These are phyloP conservation scores for Raphanus sativus DNA, from an alignment of 345 rosid species.

Conservation along the genomic window DNA sequence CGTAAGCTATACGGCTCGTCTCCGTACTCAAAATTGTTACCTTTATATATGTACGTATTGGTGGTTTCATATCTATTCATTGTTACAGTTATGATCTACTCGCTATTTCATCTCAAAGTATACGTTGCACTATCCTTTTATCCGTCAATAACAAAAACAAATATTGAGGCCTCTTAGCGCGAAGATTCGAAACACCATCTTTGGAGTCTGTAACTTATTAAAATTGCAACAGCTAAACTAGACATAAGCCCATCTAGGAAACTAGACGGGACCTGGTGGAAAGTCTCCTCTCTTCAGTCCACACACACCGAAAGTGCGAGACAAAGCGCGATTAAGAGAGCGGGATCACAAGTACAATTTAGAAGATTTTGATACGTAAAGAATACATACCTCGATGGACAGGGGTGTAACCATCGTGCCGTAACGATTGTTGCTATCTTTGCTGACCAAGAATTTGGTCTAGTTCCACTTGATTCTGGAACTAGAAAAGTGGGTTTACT, in stretches of 20 bases:
- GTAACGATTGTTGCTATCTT: conserved; percentile 69
- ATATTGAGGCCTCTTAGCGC: too few species aligned
- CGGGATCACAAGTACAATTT: neutral
- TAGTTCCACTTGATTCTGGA: conserved; percentile 89
- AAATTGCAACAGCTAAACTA: too few species aligned
- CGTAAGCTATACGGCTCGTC: conserved; percentile 5
- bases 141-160: too few species aligned
- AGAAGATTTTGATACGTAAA: conserved; percentile 1
- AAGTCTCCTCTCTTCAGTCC: too few species aligned
- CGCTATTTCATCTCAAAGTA: neutral
- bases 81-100: neutral
- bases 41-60: neutral
- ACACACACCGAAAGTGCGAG: too few species aligned
- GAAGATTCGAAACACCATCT: too few species aligned
- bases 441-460: conserved; percentile 73
- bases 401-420: conserved; percentile 56
- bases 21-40: neutral
- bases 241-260: too few species aligned
- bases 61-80: conserved; percentile 1
- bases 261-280: too few species aligned
- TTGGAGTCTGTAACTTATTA: too few species aligned
- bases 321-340: too few species aligned
- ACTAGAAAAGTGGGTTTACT: conserved; percentile 53
- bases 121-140: neutral
- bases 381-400: conserved; percentile 67